phyloP scores from a whole-genome alignment of 768 basidiomycete species.

The Tulasnella sp. region DNA sequence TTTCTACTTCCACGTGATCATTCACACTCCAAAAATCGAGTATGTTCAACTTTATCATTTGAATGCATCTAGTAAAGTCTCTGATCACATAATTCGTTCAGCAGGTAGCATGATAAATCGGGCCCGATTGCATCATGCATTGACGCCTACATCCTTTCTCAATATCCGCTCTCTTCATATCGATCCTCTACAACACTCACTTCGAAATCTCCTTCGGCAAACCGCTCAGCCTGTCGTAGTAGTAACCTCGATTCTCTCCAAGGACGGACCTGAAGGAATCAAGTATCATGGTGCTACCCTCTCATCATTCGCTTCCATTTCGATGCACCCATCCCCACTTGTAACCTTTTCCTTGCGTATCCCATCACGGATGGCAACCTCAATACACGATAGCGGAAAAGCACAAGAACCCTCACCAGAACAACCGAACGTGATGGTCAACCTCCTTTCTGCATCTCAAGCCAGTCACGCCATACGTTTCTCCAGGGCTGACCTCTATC shows the following conservation, averaged over 20 bases:
- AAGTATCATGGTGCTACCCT: slow-evolving; percentile 80
- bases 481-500: slow-evolving; percentile 56
- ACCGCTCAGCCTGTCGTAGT: slow-evolving; percentile 10
- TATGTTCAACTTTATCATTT: too few relatives aligned
- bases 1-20: too few relatives aligned
- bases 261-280: neutral
- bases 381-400: slow-evolving; percentile 30
- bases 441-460: slow-evolving; percentile 63
- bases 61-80: too few relatives aligned
- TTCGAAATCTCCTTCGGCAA: neutral
- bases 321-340: slow-evolving; percentile 78
- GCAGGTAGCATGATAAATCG: too few relatives aligned
- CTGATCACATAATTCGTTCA: too few relatives aligned
- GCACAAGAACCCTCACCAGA: too few relatives aligned
- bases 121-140: too few relatives aligned
- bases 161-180: too few relatives aligned
- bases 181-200: too few relatives aligned
- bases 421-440: slow-evolving; percentile 61
- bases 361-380: slow-evolving; percentile 74
- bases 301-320: slow-evolving; percentile 84
- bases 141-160: too few relatives aligned
- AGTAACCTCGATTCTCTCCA: neutral
- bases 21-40: too few relatives aligned
- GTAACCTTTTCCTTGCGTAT: slow-evolving; percentile 81
- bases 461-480: slow-evolving; percentile 50